Conservation (phyloP, 257 asterid species). For the Solanum medicagineum region DNA sequence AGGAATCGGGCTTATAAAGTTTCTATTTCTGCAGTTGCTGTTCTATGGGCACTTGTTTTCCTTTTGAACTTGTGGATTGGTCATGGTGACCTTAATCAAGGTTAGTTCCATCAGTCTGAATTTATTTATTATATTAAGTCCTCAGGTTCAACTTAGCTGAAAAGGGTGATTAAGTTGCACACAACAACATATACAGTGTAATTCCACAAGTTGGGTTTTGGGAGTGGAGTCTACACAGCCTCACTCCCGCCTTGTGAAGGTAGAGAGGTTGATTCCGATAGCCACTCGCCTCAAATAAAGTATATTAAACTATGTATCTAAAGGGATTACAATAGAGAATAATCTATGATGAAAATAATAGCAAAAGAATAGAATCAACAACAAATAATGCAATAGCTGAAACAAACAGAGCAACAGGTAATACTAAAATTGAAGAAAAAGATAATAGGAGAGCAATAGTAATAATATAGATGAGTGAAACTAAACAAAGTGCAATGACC, state of each 20-base stretch:
- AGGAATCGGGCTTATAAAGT: slow-evolving; percentile 43
- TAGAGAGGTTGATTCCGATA: background rate
- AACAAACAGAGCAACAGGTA: background rate
- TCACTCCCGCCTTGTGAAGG: background rate
- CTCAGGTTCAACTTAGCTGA: background rate
- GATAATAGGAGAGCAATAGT: background rate
- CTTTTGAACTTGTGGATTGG: slow-evolving; percentile 69
- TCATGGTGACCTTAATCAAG: slow-evolving; percentile 56
- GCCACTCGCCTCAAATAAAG: background rate
- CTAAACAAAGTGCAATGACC: background rate
- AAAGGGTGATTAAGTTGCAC: background rate
- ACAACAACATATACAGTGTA: background rate
- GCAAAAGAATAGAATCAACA: too few species aligned
- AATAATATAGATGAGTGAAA: background rate
- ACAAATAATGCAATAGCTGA: background rate
- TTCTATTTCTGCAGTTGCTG: slow-evolving; percentile 47
- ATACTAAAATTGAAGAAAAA: background rate
- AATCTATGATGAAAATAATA: background rate
- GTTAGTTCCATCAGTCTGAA: slow-evolving; percentile 23
- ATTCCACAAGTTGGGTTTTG: background rate
- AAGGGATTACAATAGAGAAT: background rate
- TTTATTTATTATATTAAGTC: background rate
- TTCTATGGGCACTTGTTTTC: slow-evolving; percentile 72
- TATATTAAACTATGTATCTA: background rate
- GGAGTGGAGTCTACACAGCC: background rate